Conservation (phyloP, 2,329 filamentous ascomycete species). For the Pseudogymnoascus sp. region DNA sequence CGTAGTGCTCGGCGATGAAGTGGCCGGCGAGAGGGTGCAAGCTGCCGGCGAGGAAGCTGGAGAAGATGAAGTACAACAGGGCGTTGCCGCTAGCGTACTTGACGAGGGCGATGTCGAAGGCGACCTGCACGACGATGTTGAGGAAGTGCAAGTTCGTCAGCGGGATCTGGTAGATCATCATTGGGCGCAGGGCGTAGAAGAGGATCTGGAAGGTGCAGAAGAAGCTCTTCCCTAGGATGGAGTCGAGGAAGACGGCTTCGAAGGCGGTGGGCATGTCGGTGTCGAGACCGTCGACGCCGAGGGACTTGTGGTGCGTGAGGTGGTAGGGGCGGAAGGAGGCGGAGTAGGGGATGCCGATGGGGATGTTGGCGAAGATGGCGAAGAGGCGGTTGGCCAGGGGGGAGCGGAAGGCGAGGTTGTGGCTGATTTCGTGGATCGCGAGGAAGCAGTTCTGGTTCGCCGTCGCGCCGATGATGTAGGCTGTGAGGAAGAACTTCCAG, state of each 20-base stretch:
- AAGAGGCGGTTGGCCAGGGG: constrained; percentile 73
- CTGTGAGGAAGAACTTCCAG: constrained; percentile 75
- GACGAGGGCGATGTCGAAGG: constrained; percentile 68
- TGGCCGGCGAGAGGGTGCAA: constrained; percentile 92
- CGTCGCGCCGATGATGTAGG: constrained; percentile 87
- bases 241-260: constrained; percentile 89
- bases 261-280: constrained; percentile 89
- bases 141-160: constrained; percentile 77
- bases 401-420: constrained; percentile 88
- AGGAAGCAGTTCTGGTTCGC: constrained; percentile 98
- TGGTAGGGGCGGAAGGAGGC: constrained; percentile 97
- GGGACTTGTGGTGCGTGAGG: constrained; percentile 96
- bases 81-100: constrained; percentile 53
- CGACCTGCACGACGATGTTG: constrained; percentile 70
- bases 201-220: constrained; percentile 99
- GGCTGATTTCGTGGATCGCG: constrained; percentile 96
- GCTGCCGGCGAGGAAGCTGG: constrained; percentile 86
- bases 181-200: constrained; percentile 94
- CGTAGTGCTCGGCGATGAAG: constrained; percentile 97
- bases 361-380: constrained; percentile 89
- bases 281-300: constrained; percentile 91
- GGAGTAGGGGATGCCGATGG: constrained; percentile 92
- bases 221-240: constrained; percentile 91
- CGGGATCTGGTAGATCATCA: constrained; percentile 85
- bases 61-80: constrained; percentile 76